These are phyloP conservation scores for Lentinus polychrous DNA, from an alignment of 1,284 basidiomycete species.

Conservation along the genomic window DNA sequence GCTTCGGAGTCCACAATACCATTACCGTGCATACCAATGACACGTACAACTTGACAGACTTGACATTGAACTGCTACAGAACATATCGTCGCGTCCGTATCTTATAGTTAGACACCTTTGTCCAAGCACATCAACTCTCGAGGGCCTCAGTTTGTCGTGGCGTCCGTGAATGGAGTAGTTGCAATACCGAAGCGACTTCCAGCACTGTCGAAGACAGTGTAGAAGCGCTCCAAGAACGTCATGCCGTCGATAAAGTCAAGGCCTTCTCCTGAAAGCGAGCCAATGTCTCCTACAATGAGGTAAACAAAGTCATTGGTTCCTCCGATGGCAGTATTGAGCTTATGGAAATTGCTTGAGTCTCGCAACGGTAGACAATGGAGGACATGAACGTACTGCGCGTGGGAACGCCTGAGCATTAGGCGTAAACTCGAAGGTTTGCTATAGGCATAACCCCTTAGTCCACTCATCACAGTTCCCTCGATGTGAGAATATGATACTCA, in stretches of 20 bases:
- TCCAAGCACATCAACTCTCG: neutral
- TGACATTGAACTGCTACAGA: too few species aligned
- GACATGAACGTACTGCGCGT: slow-evolving; percentile 2
- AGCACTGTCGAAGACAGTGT: slow-evolving; percentile 7
- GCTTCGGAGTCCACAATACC: too few species aligned
- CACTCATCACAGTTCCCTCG: neutral
- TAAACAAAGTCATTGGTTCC: slow-evolving; percentile 12
- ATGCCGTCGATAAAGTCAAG: slow-evolving; percentile 15
- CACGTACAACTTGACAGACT: too few species aligned
- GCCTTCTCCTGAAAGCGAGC: slow-evolving; percentile 10
- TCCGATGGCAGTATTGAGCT: slow-evolving; percentile 14
- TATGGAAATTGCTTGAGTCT: neutral
- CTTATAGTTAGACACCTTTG: too few species aligned
- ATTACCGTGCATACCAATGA: too few species aligned
- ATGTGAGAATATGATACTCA: neutral
- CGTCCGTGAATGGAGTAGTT: slow-evolving; percentile 2
- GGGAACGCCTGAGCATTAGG: slow-evolving; percentile 48
- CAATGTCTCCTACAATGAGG: slow-evolving; percentile 13
- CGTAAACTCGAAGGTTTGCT: slow-evolving; percentile 33
- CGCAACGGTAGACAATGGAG: neutral
- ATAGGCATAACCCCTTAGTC: neutral
- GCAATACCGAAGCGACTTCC: slow-evolving; percentile 6
- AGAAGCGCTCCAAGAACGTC: slow-evolving; percentile 15
- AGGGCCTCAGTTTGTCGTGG: neutral
- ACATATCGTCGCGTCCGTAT: too few species aligned